Conservation (phyloP, 2,329 filamentous ascomycete genomes). For the Colletotrichum shisoi region DNA sequence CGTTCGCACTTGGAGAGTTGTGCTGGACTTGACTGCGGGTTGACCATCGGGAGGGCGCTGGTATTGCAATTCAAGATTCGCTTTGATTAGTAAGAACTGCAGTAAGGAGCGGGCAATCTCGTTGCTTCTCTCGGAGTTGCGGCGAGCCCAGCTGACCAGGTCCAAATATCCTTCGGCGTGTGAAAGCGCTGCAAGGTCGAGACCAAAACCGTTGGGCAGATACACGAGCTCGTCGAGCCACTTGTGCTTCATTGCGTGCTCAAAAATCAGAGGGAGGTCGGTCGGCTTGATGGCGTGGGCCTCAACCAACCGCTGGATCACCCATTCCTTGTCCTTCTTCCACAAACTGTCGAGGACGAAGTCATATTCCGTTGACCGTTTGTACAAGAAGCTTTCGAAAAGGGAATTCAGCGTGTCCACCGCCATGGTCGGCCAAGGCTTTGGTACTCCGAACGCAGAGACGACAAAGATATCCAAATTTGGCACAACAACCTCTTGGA, state of each 20-base stretch:
- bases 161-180: slow-evolving; percentile 84
- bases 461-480: slow-evolving; percentile 82
- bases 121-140: slow-evolving; percentile 70
- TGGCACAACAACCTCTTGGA: slow-evolving; percentile 72
- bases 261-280: slow-evolving; percentile 55
- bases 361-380: slow-evolving; percentile 78
- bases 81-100: slow-evolving; percentile 85
- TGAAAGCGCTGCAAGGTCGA: slow-evolving; percentile 85
- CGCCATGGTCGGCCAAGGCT: slow-evolving; percentile 78
- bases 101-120: slow-evolving; percentile 76
- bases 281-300: slow-evolving; percentile 76
- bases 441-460: slow-evolving; percentile 77
- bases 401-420: slow-evolving; percentile 78
- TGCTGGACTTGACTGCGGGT: slow-evolving; percentile 66
- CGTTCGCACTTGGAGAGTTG: slow-evolving; percentile 83
- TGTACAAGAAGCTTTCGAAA: slow-evolving; percentile 84
- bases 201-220: slow-evolving; percentile 81
- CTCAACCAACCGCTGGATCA: slow-evolving; percentile 80
- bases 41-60: slow-evolving; percentile 74
- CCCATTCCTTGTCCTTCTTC: slow-evolving; percentile 89
- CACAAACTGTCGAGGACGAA: slow-evolving; percentile 92
- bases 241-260: slow-evolving; percentile 77
- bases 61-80: slow-evolving; percentile 77
- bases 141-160: slow-evolving; percentile 79
- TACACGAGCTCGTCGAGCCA: slow-evolving; percentile 86